Base-by-base conservation (phyloP, 306 rosid species). In the Pyrus betulifolia region DNA sequence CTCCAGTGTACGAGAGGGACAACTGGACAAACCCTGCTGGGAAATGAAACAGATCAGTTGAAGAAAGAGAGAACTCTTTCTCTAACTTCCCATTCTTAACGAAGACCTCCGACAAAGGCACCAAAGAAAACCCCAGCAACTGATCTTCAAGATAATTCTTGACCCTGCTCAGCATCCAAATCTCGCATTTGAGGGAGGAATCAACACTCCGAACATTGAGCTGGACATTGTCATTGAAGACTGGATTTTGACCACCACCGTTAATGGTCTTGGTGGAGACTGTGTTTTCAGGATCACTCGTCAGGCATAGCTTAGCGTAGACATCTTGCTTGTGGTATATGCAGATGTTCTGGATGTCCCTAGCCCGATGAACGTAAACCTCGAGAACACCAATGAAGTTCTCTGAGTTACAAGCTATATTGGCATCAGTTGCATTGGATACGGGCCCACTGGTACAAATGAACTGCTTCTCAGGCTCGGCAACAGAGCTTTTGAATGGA, bases 291-390 rank as follows among this genome's bases (percentile, higher is more conserved):
- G 97, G 96, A 74, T 95, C 82, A 73, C 83, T 74, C 2, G 97
- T 90, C 78, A 90, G 77, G 79, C 79, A 90, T 66, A 95, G 82
- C 87, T 85, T 95, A 6, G 99, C 99, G 80, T 92, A 95, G 76
- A 95, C 99, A 82, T 95, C 99, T 89, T 95, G 99, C 84, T 95
- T 95, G 75, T 92, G 99, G 83, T 95, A 95, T 52, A 95, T 92
- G 87, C 99, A 95, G 72, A 92, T 95, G 88, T 92, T 95, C 3
- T 92, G 99, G 73, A 95, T 88, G 82, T 95, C 97, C 77, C 99
- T 88, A 3, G 97, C 99, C 74, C 89, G 86, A 65, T 92, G 97
- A 35, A 95, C 87, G 82, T 76, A 85, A 68, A 95, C 97, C 7
- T 91, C 91, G 40, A 92, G 84, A 69, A 75, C 88, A 59, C 99